Evolutionary conservation across 805 yeast species (phyloP).

Genomic region (Saturnispora galanensis): DNA sequence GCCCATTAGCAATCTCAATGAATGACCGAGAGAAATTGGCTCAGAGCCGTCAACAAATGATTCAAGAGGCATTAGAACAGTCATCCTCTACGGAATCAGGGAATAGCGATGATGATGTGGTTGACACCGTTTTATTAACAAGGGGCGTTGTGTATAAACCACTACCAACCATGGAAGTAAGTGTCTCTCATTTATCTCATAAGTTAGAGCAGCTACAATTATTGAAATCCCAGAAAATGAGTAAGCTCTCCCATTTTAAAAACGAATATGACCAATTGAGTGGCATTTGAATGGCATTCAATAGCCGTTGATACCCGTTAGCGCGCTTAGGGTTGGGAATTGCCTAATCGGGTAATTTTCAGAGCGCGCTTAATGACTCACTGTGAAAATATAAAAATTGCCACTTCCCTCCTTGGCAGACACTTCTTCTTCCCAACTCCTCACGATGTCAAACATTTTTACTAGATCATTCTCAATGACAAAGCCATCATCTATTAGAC

Average conservation of each 20-base stretch:
- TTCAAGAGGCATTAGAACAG: slow-evolving; percentile 1
- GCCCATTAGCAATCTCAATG: background rate
- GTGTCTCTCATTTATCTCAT: too few relatives aligned
- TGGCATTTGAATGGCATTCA: background rate
- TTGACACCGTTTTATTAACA: background rate
- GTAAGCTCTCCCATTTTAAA: background rate
- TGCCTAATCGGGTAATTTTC: slow-evolving; percentile 14
- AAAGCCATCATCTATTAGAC: slow-evolving; percentile 36
- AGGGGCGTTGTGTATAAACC: too few relatives aligned
- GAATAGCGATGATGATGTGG: background rate
- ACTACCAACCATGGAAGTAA: too few relatives aligned
- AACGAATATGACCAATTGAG: background rate
- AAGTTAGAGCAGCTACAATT: background rate
- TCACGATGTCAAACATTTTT: background rate
- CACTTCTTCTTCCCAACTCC: background rate
- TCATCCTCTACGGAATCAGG: background rate
- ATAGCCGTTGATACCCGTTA: background rate
- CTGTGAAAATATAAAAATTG: background rate
- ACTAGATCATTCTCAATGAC: slow-evolving; percentile 27
- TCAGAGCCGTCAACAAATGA: background rate
- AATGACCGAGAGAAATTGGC: background rate
- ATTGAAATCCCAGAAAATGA: background rate
- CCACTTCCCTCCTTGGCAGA: background rate
- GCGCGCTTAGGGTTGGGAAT: slow-evolving; percentile 10
- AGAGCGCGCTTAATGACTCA: slow-evolving; percentile 13